Evolutionary conservation across 2,329 filamentous ascomycete genomes (phyloP).

Genomic region (Aspergillus puulaauensis): DNA sequence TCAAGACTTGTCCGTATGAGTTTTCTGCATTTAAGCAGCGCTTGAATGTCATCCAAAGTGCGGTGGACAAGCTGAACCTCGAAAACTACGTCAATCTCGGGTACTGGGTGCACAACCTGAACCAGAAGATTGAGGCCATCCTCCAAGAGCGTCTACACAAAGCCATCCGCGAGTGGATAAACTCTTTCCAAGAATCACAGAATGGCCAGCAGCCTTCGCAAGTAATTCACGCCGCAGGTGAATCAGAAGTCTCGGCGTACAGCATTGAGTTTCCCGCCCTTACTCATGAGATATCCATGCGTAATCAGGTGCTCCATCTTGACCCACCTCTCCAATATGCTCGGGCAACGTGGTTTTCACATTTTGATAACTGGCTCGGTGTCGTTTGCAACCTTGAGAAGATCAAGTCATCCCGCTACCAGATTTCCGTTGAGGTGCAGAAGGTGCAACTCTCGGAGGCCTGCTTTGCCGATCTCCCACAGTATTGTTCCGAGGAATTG

Average conservation of each 20-base stretch:
- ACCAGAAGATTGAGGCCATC: slow-evolving; percentile 77
- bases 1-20: slow-evolving; percentile 82
- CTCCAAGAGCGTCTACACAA: slow-evolving; percentile 79
- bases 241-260: slow-evolving; percentile 32
- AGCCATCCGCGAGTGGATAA: slow-evolving; percentile 84
- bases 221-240: slow-evolving; percentile 21
- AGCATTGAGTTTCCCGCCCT: slow-evolving; percentile 51
- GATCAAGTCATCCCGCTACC: slow-evolving; percentile 92
- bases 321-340: slow-evolving; percentile 92
- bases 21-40: slow-evolving; percentile 74
- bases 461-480: slow-evolving; percentile 77
- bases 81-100: slow-evolving; percentile 94
- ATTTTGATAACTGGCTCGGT: slow-evolving; percentile 90
- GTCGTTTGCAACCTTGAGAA: slow-evolving; percentile 89
- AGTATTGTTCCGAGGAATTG: slow-evolving; percentile 76
- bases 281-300: slow-evolving; percentile 93
- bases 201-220: slow-evolving; percentile 29
- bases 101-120: slow-evolving; percentile 86
- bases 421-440: slow-evolving; percentile 69
- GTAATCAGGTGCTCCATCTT: slow-evolving; percentile 94
- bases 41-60: slow-evolving; percentile 81
- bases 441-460: slow-evolving; percentile 48
- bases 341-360: slow-evolving; percentile 87
- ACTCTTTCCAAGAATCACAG: slow-evolving; percentile 69
- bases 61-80: slow-evolving; percentile 93